These are phyloP conservation scores for Hyaloraphidium curvatum DNA, from an alignment of 192 early-diverging fungal genomes.

Conservation along the genomic window DNA sequence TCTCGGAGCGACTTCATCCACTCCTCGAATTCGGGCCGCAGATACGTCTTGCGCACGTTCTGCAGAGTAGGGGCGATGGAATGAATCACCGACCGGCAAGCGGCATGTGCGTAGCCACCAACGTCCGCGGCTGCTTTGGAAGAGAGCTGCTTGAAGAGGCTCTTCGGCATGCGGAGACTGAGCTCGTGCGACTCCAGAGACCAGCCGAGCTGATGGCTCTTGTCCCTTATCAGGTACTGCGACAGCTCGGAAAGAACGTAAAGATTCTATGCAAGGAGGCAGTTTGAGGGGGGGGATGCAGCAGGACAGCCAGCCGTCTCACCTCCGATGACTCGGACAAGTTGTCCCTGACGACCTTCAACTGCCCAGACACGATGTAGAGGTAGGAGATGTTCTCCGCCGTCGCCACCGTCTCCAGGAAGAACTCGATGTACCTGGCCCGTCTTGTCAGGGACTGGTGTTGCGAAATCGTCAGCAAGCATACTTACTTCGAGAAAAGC, in stretches of 20 bases:
- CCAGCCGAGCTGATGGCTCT: conserved; percentile 55
- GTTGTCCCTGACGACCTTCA: conserved; percentile 57
- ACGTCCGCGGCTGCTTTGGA: neutral
- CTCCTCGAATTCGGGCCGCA: too few relatives aligned
- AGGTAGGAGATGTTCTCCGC: conserved; percentile 69
- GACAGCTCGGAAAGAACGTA: conserved; percentile 71
- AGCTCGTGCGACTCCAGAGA: conserved; percentile 58
- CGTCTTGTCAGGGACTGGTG: neutral
- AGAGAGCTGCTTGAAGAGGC: conserved; percentile 36
- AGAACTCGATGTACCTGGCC: conserved; percentile 65
- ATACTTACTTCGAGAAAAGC: neutral
- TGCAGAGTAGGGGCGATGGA: neutral
- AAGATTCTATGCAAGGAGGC: conserved; percentile 25
- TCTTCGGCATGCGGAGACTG: conserved; percentile 37
- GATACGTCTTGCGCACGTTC: neutral
- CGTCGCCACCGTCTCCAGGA: conserved; percentile 50
- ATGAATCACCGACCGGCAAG: neutral
- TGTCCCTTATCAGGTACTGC: conserved; percentile 58
- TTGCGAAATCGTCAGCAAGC: neutral
- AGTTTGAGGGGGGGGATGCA: conserved; percentile 4
- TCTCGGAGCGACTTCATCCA: too few relatives aligned
- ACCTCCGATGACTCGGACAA: conserved; percentile 25
- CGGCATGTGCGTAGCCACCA: neutral
- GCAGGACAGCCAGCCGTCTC: conserved; percentile 7
- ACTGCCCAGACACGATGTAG: conserved; percentile 44